Conservation (phyloP, 2,329 filamentous ascomycete genomes). For the Balansia obtecta region DNA sequence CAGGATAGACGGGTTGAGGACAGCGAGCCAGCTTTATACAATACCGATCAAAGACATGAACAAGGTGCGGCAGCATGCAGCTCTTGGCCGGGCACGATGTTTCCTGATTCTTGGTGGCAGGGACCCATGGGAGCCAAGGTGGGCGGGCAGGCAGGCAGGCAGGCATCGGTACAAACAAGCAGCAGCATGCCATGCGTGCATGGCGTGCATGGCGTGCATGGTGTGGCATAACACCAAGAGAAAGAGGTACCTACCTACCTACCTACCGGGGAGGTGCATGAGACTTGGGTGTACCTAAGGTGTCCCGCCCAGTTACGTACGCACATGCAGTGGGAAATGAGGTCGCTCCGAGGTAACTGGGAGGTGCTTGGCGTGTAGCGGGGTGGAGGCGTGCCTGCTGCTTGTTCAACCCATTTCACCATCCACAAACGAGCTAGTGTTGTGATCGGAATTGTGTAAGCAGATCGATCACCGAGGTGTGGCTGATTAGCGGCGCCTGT, state of each 20-base stretch:
- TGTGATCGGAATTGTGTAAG: constrained; percentile 5
- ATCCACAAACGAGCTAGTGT: neutral
- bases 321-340: too few species aligned
- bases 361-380: neutral
- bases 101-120: neutral
- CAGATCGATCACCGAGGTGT: constrained; percentile 4
- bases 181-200: too few species aligned
- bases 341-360: too few species aligned
- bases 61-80: neutral
- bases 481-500: constrained; percentile 2
- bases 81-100: neutral
- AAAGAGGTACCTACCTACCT: too few species aligned
- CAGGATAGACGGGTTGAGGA: neutral
- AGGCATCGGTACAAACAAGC: too few species aligned
- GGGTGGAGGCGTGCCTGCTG: constrained; percentile 1
- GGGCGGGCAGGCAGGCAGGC: too few species aligned
- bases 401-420: neutral
- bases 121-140: neutral
- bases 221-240: too few species aligned
- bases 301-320: too few species aligned
- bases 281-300: too few species aligned
- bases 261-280: too few species aligned
- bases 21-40: neutral
- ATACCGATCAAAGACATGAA: neutral
- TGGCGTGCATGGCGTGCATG: too few species aligned